Evolutionary conservation across 208 protist species (phyloP), one percentile per base, ranked within the genome.

Genomic region (Acanthamoeba triangularis): DNA sequence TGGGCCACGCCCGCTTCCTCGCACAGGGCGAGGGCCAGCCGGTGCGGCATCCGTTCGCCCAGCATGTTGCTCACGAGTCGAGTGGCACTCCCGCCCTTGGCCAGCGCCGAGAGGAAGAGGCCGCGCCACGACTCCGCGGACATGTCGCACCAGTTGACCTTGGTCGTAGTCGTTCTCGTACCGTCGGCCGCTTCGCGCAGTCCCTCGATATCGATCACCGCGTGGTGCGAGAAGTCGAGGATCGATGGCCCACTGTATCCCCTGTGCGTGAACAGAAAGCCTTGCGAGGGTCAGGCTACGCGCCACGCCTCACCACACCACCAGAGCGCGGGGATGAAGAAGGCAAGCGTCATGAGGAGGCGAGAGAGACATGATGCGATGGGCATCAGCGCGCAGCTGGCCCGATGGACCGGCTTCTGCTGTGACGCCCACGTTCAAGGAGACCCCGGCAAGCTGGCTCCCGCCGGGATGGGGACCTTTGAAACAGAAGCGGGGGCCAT

Each of bases 231-330:
- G 6, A 92, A 18, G 65, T 95, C 94, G 44, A 95, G 82, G n/a
- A 95, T 54, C 14, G 94, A 90, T 8, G 94, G 94, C 59, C 94
- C 94, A 35, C 76, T 91, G 59, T 94, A 95, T 0, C 94, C 94
- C n/a, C 56, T 95, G 56, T 95, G 94, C 63, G 94, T 95, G 78
- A 95, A 95, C 0, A 95, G 33, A 28, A 95, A 92, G 30, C 94
- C 94, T 69, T 56, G 59, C 35, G 41, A 13, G 72, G n/a, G 35
- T 80, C 35, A 80, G 72, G 52, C 41, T 10, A 63, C 56, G 13
- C n/a, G 18, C 44, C 67, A 76, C 23, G 5, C 0, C n/a, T n/a
- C n/a, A n/a, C n/a, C n/a, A n/a, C 28, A 13, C 63, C 63, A 28
- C 25, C 3, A 41, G 37, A 41, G 37, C 14, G 49, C 13, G 0